Base-by-base conservation (phyloP, 306 rosid species). In the Corylus heterophylla region DNA sequence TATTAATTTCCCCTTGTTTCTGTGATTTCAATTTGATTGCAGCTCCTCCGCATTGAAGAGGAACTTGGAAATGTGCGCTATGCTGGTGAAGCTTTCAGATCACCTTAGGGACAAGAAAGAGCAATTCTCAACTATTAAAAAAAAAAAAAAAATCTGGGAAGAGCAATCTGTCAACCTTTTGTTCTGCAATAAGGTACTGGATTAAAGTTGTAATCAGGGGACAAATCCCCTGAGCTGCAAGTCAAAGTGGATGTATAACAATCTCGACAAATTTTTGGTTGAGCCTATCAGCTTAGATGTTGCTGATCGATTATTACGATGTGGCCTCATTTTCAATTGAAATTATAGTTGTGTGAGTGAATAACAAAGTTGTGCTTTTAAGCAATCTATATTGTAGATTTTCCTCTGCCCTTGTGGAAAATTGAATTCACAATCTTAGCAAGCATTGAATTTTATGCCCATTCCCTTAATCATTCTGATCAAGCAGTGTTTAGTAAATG, bases 41-140 rank as follows among this genome's bases (percentile, higher is more conserved):
- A 96, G 98, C 99, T 93, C 79, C 91, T 96, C 84, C 98, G 98
- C 70, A 93, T 96, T 75, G 99, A 96, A 83, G 98, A 95, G 89
- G 99, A 96, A 77, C 92, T 93, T 20, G 96, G 92, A 74, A 88
- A 79, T 29, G 97, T 96, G 84, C 93, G 89, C n/a, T 96, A 96
- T 69, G 99, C 98, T 1, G 98, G 99, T 9, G 90, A 93, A 82
- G 91, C 93, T 70, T 96, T 96, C 89, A 92, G 97, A 83, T 92
- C 98, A 25, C 97, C 90, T 0, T 91, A 80, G 89, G 83, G 27
- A 54, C 66, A 75, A 76, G 13, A 35, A 66, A 61, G 12, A 12
- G 5, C 64, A 61, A 74, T 73, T 35, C 17, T 50, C 55, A 66
- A 35, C 14, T 12, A 10, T 5, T 5, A 17, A 7, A 17, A 31